These are phyloP conservation scores for Dothidotthia symphoricarpi DNA, from an alignment of 2,329 filamentous ascomycete genomes.

Conservation along the genomic window DNA sequence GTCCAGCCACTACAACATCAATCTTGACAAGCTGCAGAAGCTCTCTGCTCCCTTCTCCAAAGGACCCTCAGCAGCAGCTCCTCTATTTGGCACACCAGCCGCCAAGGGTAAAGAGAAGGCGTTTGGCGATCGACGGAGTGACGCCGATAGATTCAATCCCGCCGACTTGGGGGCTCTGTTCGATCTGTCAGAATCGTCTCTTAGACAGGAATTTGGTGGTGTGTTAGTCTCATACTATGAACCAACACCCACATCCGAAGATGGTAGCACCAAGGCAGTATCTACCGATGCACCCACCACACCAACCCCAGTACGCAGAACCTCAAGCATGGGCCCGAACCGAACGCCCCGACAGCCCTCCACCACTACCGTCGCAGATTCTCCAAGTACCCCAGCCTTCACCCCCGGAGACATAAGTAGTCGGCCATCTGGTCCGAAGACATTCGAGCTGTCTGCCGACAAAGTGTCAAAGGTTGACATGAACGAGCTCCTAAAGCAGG, in stretches of 20 bases:
- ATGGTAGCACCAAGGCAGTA: constrained; percentile 18
- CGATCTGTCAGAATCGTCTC: constrained; percentile 40
- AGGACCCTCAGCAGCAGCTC: constrained; percentile 50
- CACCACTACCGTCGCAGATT: constrained; percentile 46
- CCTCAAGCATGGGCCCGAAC: constrained; percentile 50
- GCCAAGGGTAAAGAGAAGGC: constrained; percentile 76
- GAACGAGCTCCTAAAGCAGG: constrained; percentile 45
- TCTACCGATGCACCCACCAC: constrained; percentile 59
- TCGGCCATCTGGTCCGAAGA: constrained; percentile 36
- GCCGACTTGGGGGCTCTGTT: constrained; percentile 76
- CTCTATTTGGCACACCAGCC: constrained; percentile 56
- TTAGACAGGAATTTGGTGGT: constrained; percentile 77
- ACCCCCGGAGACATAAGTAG: constrained; percentile 35
- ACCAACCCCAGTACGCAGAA: constrained; percentile 73
- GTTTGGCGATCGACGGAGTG: constrained; percentile 39
- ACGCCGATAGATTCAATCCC: constrained; percentile 36
- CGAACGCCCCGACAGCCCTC: constrained; percentile 51
- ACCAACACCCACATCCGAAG: constrained; percentile 35
- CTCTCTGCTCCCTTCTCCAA: constrained; percentile 80
- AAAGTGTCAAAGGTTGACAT: constrained; percentile 45
- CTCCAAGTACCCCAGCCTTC: constrained; percentile 50
- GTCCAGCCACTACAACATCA: constrained; percentile 75
- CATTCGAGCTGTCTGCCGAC: constrained; percentile 61
- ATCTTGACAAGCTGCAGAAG: constrained; percentile 76
- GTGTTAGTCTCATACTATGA: constrained; percentile 78